phyloP scores from a whole-genome alignment of 1,139 yeast species.

The Hemisphaericaspora xylanilytica region DNA sequence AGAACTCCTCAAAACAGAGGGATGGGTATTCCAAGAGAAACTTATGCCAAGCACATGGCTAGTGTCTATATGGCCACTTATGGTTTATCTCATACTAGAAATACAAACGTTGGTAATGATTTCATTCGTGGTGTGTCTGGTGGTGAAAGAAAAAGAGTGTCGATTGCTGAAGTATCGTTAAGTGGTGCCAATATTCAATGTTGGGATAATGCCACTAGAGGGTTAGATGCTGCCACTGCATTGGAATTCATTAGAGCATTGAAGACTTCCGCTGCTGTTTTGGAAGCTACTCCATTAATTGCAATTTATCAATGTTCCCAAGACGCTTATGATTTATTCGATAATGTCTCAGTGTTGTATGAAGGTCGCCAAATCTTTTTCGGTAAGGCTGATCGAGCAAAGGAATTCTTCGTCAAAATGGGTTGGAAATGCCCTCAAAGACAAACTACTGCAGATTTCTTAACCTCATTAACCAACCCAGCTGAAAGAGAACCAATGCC shows the following conservation, averaged over 20 bases:
- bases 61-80: constrained; percentile 44
- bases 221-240: constrained; percentile 60
- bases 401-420: constrained; percentile 45
- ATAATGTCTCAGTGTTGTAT: constrained; percentile 69
- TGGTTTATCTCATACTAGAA: constrained; percentile 35
- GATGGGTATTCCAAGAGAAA: constrained; percentile 31
- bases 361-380: constrained; percentile 76
- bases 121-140: constrained; percentile 42
- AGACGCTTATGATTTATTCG: constrained; percentile 64
- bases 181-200: constrained; percentile 38
- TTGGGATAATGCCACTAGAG: constrained; percentile 66
- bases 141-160: constrained; percentile 46
- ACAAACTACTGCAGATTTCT: constrained; percentile 79
- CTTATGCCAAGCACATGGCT: constrained; percentile 43
- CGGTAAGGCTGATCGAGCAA: constrained; percentile 62
- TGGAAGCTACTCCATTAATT: constrained; percentile 62
- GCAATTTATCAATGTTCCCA: constrained; percentile 85
- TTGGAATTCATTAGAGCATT: constrained; percentile 71
- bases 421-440: constrained; percentile 65
- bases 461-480: constrained; percentile 74
- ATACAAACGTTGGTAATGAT: constrained; percentile 38
- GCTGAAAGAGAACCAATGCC: constrained; percentile 51
- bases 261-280: constrained; percentile 58
- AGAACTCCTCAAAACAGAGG: constrained; percentile 44
- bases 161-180: constrained; percentile 42